Evolutionary conservation across 1,139 yeast genomes (phyloP).

Genomic region (Lodderomyces theae): DNA sequence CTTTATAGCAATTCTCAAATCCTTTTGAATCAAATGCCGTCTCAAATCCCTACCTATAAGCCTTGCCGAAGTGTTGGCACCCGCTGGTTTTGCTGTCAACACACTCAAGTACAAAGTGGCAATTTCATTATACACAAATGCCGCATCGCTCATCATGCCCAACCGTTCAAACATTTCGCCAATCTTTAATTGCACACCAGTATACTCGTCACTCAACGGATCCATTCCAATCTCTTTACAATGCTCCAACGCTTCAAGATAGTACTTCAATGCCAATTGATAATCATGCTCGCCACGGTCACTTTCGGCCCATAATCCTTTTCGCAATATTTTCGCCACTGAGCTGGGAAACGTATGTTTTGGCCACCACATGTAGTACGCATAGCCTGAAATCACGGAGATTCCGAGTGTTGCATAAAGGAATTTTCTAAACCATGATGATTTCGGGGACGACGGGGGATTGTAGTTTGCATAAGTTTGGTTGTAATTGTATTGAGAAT

Average conservation of each 20-base stretch:
- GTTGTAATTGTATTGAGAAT: conserved; percentile 7
- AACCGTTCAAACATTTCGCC: conserved; percentile 83
- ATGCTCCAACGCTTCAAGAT: conserved; percentile 54
- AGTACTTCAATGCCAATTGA: conserved; percentile 64
- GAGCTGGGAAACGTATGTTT: conserved; percentile 48
- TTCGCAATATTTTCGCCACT: conserved; percentile 69
- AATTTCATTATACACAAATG: conserved; percentile 63
- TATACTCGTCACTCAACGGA: conserved; percentile 45
- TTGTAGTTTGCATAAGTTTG: conserved; percentile 9
- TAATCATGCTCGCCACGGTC: conserved; percentile 64
- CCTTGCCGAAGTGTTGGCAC: conserved; percentile 8
- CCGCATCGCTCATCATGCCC: conserved; percentile 59
- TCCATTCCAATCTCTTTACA: conserved; percentile 47
- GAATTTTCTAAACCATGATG: conserved; percentile 20
- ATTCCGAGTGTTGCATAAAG: conserved; percentile 26
- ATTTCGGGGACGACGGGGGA: conserved; percentile 17
- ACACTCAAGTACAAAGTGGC: conserved; percentile 63
- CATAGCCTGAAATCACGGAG: conserved; percentile 30
- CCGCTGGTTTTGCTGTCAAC: conserved; percentile 34
- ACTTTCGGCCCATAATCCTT: conserved; percentile 83
- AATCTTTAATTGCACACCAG: conserved; percentile 81
- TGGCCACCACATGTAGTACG: conserved; percentile 62
- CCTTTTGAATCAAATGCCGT: conserved; percentile 68
- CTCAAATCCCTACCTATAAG: conserved; percentile 30
- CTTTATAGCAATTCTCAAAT: conserved; percentile 65